Evolutionary conservation across 441 rosid species (phyloP).

Genomic region (Populus hybrid): DNA sequence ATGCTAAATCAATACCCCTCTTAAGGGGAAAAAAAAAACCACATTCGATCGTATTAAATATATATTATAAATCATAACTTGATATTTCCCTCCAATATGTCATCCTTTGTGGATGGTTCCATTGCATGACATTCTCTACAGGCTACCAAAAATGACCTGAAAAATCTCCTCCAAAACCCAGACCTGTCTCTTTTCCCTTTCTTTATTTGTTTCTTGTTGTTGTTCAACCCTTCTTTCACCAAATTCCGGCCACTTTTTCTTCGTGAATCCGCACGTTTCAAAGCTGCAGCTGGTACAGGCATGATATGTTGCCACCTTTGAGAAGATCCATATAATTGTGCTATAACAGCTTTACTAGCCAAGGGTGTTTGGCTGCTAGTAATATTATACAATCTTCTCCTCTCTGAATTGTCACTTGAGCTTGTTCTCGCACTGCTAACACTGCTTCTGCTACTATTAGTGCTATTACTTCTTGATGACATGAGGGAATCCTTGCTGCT

Average conservation of each 20-base stretch:
- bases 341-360: slow-evolving; percentile 46
- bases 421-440: slow-evolving; percentile 49
- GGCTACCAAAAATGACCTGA: slow-evolving; percentile 48
- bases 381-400: slow-evolving; percentile 20
- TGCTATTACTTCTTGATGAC: slow-evolving; percentile 66
- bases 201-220: slow-evolving; percentile 13
- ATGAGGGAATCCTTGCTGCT: slow-evolving; percentile 52
- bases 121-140: slow-evolving; percentile 82
- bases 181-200: slow-evolving; percentile 12
- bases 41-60: background rate
- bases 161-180: slow-evolving; percentile 47
- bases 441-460: slow-evolving; percentile 67
- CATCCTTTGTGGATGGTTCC: slow-evolving; percentile 52
- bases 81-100: slow-evolving; percentile 7
- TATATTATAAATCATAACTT: background rate
- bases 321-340: slow-evolving; percentile 60
- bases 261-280: slow-evolving; percentile 52
- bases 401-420: slow-evolving; percentile 41
- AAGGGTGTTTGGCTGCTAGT: slow-evolving; percentile 18
- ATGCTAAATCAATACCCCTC: background rate
- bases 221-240: slow-evolving; percentile 3
- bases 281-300: slow-evolving; percentile 28
- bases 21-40: no score
- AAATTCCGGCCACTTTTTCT: slow-evolving; percentile 28
- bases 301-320: slow-evolving; percentile 73